Conservation (phyloP, 805 yeast genomes). For the Groenewaldozyma salmanticensis region DNA sequence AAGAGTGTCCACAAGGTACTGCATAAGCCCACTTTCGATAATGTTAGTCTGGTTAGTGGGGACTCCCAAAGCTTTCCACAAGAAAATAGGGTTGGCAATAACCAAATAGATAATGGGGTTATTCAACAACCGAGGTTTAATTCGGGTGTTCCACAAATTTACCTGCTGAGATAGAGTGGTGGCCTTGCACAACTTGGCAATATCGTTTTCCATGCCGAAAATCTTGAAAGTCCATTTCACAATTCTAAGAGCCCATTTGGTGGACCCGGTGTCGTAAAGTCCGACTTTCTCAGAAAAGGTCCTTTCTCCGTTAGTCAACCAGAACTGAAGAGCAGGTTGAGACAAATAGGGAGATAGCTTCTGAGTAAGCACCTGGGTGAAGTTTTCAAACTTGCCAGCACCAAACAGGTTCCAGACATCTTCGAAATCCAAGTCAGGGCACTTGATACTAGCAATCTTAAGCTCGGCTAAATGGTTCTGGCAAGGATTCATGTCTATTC, state of each 20-base stretch:
- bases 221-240: slow-evolving; percentile 50
- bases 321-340: slow-evolving; percentile 71
- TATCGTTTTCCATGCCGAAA: slow-evolving; percentile 39
- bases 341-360: slow-evolving; percentile 63
- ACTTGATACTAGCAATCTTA: slow-evolving; percentile 62
- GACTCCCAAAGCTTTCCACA: slow-evolving; percentile 87
- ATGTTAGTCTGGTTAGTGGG: slow-evolving; percentile 75
- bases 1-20: slow-evolving; percentile 66
- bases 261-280: slow-evolving; percentile 65
- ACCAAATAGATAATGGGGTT: slow-evolving; percentile 57
- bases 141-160: slow-evolving; percentile 49
- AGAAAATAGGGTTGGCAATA: slow-evolving; percentile 73
- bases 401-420: slow-evolving; percentile 74
- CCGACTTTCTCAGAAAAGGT: slow-evolving; percentile 50
- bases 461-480: slow-evolving; percentile 75
- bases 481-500: slow-evolving; percentile 76
- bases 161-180: slow-evolving; percentile 53
- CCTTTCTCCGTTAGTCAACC: slow-evolving; percentile 55
- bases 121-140: slow-evolving; percentile 63
- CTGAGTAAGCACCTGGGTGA: slow-evolving; percentile 40
- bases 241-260: slow-evolving; percentile 75
- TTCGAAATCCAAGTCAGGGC: slow-evolving; percentile 39
- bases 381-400: slow-evolving; percentile 51
- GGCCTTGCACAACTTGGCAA: slow-evolving; percentile 47
- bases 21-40: slow-evolving; percentile 64